Evolutionary conservation across 331 rosid genomes (phyloP).

Genomic region (Malus hybrid): DNA sequence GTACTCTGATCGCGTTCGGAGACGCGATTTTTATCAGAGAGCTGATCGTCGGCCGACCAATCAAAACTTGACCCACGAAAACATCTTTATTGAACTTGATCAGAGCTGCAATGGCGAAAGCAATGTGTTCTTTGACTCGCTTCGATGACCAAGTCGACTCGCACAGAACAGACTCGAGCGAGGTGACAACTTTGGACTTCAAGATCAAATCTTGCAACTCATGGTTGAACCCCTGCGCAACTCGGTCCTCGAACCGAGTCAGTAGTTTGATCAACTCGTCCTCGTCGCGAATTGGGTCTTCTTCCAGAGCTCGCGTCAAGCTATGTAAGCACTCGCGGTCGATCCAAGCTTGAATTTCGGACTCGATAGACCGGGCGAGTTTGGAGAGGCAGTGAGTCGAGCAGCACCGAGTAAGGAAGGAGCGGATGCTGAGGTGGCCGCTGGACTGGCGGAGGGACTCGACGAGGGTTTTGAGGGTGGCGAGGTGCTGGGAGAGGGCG

Average conservation of each 20-base stretch:
- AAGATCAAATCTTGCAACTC: constrained; percentile 65
- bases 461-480: constrained; percentile 47
- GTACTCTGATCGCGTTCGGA: constrained; percentile 33
- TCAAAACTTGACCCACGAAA: constrained; percentile 67
- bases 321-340: constrained; percentile 53
- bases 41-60: constrained; percentile 41
- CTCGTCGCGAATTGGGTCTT: constrained; percentile 2
- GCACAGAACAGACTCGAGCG: constrained; percentile 41
- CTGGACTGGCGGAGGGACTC: constrained; percentile 27
- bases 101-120: constrained; percentile 33
- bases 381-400: constrained; percentile 57
- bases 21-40: constrained; percentile 51
- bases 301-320: constrained; percentile 26
- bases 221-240: constrained; percentile 55
- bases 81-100: constrained; percentile 82
- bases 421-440: constrained; percentile 23
- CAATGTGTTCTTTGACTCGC: constrained; percentile 46
- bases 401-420: constrained; percentile 61
- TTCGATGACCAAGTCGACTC: constrained; percentile 25
- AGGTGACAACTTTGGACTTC: constrained; percentile 40
- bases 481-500: constrained; percentile 46
- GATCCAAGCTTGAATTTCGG: constrained; percentile 85
- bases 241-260: constrained; percentile 46
- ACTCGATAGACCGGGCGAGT: constrained; percentile 57
- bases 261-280: constrained; percentile 31